phyloP scores from a whole-genome alignment of 495 filamentous ascomycete species.

The Penicillium crystallinum region DNA sequence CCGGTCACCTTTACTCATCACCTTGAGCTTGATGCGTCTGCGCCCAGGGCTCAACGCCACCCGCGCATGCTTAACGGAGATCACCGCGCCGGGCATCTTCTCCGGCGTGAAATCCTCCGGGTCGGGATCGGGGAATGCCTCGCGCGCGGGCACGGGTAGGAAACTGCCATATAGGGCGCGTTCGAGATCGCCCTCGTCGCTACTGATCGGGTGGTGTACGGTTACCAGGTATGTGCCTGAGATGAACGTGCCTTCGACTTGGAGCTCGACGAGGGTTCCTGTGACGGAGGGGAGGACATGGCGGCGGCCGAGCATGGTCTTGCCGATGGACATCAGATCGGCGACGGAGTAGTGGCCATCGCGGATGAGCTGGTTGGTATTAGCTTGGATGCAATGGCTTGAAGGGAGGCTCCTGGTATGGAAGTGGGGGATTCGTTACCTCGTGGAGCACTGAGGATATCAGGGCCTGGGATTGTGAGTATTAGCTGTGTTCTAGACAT shows the following conservation, averaged over 20 bases:
- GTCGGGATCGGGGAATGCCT: slow-evolving; percentile 59
- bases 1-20: slow-evolving; percentile 84
- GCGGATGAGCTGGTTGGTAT: slow-evolving; percentile 67
- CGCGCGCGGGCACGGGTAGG: slow-evolving; percentile 68
- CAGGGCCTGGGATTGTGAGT: slow-evolving; percentile 55
- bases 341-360: slow-evolving; percentile 92
- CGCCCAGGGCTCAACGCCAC: slow-evolving; percentile 71
- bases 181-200: slow-evolving; percentile 80
- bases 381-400: slow-evolving; percentile 2
- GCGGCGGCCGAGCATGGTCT: slow-evolving; percentile 87
- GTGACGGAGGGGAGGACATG: slow-evolving; percentile 85
- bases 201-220: slow-evolving; percentile 82
- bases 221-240: slow-evolving; percentile 93
- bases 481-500: neutral
- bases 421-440: slow-evolving; percentile 44
- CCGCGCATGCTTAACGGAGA: slow-evolving; percentile 58
- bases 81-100: slow-evolving; percentile 74
- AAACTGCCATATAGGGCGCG: slow-evolving; percentile 90
- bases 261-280: slow-evolving; percentile 70
- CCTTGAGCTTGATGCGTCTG: slow-evolving; percentile 64
- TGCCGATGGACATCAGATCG: slow-evolving; percentile 87
- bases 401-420: no score
- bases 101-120: slow-evolving; percentile 56
- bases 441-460: slow-evolving; percentile 91
- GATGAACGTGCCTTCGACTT: slow-evolving; percentile 91